phyloP scores from a whole-genome alignment of 306 rosid species.

The Fragaria iinumae region DNA sequence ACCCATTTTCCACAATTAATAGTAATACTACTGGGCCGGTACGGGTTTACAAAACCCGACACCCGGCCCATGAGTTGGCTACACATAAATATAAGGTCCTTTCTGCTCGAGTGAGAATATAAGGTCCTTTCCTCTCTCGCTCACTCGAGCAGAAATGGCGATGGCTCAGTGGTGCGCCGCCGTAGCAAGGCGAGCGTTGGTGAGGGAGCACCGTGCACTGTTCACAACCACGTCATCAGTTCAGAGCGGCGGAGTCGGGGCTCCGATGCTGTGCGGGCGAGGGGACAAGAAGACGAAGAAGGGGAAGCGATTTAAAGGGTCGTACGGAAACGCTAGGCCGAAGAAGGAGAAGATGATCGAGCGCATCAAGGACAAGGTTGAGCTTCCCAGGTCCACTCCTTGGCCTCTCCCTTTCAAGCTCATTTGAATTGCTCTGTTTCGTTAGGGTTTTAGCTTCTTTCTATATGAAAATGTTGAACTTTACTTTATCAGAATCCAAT shows the following conservation, averaged over 20 bases:
- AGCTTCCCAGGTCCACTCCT: constrained; percentile 96
- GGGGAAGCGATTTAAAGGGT: constrained; percentile 92
- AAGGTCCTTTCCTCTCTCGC: too few relatives aligned
- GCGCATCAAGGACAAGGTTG: constrained; percentile 85
- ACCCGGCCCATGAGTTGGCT: too few relatives aligned
- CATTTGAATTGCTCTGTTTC: constrained; percentile 37
- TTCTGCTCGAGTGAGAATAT: too few relatives aligned
- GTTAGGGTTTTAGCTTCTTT: constrained; percentile 3
- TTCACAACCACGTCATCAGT: neutral
- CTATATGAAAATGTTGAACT: neutral
- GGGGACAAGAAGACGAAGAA: constrained; percentile 93
- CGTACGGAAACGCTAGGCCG: constrained; percentile 76
- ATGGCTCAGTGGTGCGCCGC: constrained; percentile 60
- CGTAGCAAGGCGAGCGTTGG: constrained; percentile 45
- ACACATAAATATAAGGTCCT: too few relatives aligned
- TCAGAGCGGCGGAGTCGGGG: constrained; percentile 5
- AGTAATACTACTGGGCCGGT: too few relatives aligned
- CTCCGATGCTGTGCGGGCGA: constrained; percentile 69
- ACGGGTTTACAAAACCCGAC: too few relatives aligned
- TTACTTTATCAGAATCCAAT: neutral
- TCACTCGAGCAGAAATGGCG: constrained; percentile 35
- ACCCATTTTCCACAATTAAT: neutral
- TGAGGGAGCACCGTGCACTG: constrained; percentile 31
- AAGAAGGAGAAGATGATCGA: constrained; percentile 90
- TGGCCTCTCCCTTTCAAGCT: constrained; percentile 99